A percentile compares a stretch with the other conserved stretches of the same genome.
phyloP scores from a whole-genome alignment of 306 rosid genomes.

The Quercus gilva region DNA sequence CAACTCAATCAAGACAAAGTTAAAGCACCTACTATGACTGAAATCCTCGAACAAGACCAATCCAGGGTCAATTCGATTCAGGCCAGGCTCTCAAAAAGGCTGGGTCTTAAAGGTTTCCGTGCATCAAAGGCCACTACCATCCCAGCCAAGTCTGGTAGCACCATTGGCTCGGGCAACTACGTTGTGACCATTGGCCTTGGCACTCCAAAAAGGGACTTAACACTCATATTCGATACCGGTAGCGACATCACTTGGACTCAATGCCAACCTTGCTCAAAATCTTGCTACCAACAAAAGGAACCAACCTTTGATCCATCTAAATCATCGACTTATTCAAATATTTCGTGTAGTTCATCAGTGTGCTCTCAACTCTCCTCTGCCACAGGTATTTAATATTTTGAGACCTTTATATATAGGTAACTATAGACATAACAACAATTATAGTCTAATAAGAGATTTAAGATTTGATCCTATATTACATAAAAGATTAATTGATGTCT shows the following conservation, averaged over 20 bases:
- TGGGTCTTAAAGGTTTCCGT: not conserved
- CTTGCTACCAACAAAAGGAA: constrained; percentile 59
- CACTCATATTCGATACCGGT: constrained; percentile 64
- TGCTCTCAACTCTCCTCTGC: constrained; percentile 52
- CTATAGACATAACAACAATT: too few relatives aligned
- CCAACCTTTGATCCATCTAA: constrained; percentile 40
- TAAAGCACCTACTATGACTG: not conserved
- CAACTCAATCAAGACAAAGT: not conserved
- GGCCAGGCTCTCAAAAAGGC: not conserved
- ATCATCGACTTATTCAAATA: constrained; percentile 42
- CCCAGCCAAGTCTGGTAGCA: constrained; percentile 52
- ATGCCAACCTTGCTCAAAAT: constrained; percentile 52
- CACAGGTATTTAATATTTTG: constrained; percentile 34
- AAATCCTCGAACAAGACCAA: constrained; percentile 22
- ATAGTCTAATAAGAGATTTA: too few relatives aligned
- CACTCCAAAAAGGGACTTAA: constrained; percentile 45
- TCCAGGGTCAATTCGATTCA: constrained; percentile 14
- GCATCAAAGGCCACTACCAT: constrained; percentile 14
- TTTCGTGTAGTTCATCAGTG: constrained; percentile 37
- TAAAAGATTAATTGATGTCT: too few relatives aligned
- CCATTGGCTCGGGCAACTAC: constrained; percentile 55
- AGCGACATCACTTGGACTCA: constrained; percentile 87
- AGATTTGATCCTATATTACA: too few relatives aligned
- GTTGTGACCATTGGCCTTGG: constrained; percentile 64
- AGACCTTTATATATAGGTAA: not conserved